A percentile compares a stretch with the other conserved stretches of the same genome.
Conservation (phyloP, 352 stramenopile genomes). For the Phytophthora kernoviae region DNA sequence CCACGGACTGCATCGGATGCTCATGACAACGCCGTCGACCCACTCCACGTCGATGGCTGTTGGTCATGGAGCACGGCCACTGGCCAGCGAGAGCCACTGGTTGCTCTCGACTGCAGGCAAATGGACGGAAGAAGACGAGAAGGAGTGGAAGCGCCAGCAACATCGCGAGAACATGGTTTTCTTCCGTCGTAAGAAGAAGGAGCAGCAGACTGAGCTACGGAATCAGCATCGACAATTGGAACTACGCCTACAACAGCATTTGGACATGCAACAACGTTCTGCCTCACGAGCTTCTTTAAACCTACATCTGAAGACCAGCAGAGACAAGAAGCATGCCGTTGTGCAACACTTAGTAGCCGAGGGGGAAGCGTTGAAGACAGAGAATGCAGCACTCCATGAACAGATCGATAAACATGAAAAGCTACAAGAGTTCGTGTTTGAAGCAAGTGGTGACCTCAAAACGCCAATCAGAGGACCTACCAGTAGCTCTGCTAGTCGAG, state of each 20-base stretch:
- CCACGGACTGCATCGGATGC: neutral
- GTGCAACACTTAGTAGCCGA: constrained; percentile 39
- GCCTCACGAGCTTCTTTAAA: constrained; percentile 22
- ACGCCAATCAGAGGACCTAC: constrained; percentile 6
- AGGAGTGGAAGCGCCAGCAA: constrained; percentile 54
- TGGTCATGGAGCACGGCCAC: constrained; percentile 26
- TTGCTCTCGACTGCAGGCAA: constrained; percentile 45
- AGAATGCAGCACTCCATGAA: constrained; percentile 41
- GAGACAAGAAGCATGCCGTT: constrained; percentile 16
- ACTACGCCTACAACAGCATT: constrained; percentile 37
- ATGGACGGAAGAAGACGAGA: constrained; percentile 56
- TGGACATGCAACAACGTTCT: constrained; percentile 37
- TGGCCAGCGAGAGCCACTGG: constrained; percentile 48
- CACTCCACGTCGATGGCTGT: constrained; percentile 18
- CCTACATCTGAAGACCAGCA: neutral
- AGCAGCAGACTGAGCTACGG: constrained; percentile 44
- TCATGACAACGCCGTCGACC: constrained; percentile 16
- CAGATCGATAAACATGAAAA: constrained; percentile 32
- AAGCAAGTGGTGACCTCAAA: constrained; percentile 14
- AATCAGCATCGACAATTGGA: constrained; percentile 43
- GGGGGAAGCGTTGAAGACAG: constrained; percentile 38
- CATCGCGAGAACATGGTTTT: constrained; percentile 60
- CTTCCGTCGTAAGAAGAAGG: constrained; percentile 59
- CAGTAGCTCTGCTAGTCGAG: constrained; percentile 19
- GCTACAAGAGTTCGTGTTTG: constrained; percentile 15